Percentiles rank a stretch among this genome's conserved stretches.
These are phyloP conservation scores for Diaporthe capsici DNA, from an alignment of 2,329 filamentous ascomycete species.

Conservation along the genomic window DNA sequence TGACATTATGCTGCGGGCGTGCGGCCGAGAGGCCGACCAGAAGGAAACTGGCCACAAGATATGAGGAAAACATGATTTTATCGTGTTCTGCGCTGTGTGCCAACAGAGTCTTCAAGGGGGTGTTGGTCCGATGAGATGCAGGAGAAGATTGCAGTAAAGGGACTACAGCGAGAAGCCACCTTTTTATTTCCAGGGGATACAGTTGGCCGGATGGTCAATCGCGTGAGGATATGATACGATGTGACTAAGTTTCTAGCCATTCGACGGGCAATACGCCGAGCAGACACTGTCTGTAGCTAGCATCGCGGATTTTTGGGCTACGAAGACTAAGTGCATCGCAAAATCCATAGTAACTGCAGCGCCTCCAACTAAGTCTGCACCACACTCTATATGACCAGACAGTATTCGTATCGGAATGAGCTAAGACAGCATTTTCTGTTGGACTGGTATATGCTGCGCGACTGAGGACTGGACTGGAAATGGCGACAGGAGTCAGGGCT, in stretches of 20 bases:
- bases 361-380: not conserved
- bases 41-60: not conserved
- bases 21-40: not conserved
- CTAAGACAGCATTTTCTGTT: not conserved
- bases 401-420: not conserved
- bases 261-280: not conserved
- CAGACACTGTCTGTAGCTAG: not conserved
- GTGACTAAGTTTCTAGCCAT: not conserved
- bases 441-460: not conserved
- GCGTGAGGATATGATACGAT: not conserved
- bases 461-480: not conserved
- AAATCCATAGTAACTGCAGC: not conserved
- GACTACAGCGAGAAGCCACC: not conserved
- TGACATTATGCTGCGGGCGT: not conserved
- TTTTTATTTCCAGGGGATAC: not conserved
- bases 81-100: not conserved
- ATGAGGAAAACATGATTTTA: not conserved
- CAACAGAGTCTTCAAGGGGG: not conserved
- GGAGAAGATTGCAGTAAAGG: not conserved
- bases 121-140: not conserved
- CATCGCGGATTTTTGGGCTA: not conserved
- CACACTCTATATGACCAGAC: not conserved
- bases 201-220: accelerated
- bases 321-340: not conserved
- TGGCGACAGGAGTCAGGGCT: not conserved